Evolutionary conservation across 805 yeast genomes (phyloP).

Genomic region (Kluyveromyces dobzhanskii): DNA sequence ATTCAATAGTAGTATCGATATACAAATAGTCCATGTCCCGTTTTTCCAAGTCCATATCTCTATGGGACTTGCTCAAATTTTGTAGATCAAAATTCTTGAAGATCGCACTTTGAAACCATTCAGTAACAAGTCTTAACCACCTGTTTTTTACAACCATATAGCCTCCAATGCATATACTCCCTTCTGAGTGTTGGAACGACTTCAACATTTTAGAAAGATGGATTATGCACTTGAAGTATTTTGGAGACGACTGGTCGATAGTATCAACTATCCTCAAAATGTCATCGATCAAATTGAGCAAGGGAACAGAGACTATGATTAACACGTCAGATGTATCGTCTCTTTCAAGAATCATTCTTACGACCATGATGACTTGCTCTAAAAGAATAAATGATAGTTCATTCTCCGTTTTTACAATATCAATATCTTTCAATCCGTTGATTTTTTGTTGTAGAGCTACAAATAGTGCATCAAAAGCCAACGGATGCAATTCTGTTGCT

Average conservation of each 20-base stretch:
- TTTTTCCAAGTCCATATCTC: conserved; percentile 28
- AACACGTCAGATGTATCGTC: conserved; percentile 26
- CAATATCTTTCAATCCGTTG: conserved; percentile 22
- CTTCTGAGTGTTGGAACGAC: conserved; percentile 25
- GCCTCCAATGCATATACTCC: conserved; percentile 28
- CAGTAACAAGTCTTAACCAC: conserved; percentile 38
- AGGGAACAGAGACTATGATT: conserved; percentile 28
- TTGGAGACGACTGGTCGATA: conserved; percentile 18
- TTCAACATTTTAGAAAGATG: conserved; percentile 29
- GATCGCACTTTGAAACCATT: conserved; percentile 49
- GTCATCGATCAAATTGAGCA: conserved; percentile 29
- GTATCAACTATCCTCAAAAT: conserved; percentile 20
- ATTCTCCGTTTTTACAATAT: conserved; percentile 17
- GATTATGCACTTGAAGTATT: conserved; percentile 26
- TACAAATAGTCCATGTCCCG: conserved; percentile 41
- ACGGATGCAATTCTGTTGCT: conserved; percentile 56
- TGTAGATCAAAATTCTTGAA: conserved; percentile 31
- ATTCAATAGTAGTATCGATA: conserved; percentile 56
- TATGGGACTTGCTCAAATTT: conserved; percentile 26
- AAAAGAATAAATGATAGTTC: conserved; percentile 31
- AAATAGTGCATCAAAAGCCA: conserved; percentile 42
- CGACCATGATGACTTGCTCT: conserved; percentile 42
- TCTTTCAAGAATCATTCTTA: conserved; percentile 33
- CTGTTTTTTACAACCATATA: conserved; percentile 41
- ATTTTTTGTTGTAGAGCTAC: conserved; percentile 35